Evolutionary conservation across 1,284 basidiomycete genomes (phyloP).

Genomic region (Phlebopus sp.): DNA sequence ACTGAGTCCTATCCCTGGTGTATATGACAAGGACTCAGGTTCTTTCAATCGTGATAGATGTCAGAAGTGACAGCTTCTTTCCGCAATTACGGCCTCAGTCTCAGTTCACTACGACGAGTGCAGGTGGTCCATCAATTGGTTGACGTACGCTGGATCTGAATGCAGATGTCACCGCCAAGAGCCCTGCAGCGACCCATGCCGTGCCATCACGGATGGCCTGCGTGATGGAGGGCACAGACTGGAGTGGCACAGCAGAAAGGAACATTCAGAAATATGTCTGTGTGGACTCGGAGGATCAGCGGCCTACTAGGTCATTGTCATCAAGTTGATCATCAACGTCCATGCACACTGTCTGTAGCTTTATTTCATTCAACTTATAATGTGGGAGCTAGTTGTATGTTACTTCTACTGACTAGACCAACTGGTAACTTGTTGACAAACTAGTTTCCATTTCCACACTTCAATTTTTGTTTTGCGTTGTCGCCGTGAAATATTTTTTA

Average conservation of each 20-base stretch:
- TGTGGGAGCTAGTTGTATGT: no score
- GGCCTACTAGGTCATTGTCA: no score
- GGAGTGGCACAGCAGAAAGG: conserved; percentile 31
- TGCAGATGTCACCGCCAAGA: conserved; percentile 21
- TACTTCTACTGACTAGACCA: no score
- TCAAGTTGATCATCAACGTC: no score
- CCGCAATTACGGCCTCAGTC: conserved; percentile 8
- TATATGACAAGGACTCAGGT: conserved; percentile 9
- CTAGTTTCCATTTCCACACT: no score
- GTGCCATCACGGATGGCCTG: conserved; percentile 33
- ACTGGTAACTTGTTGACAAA: no score
- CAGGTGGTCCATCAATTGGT: conserved; percentile 8
- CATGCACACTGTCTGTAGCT: no score
- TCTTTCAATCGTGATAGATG: conserved; percentile 13
- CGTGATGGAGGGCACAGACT: conserved; percentile 28
- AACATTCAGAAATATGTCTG: conserved; percentile 27
- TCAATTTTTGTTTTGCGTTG: no score
- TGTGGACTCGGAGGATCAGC: no score
- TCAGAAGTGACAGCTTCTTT: background rate
- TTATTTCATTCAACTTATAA: no score
- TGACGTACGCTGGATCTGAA: conserved; percentile 14
- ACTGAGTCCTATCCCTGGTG: conserved; percentile 20
- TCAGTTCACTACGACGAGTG: conserved; percentile 9
- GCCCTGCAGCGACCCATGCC: conserved; percentile 26
- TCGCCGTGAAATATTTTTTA: no score